These are phyloP conservation scores for Ogataea corticis DNA, from an alignment of 805 yeast genomes.

Conservation along the genomic window DNA sequence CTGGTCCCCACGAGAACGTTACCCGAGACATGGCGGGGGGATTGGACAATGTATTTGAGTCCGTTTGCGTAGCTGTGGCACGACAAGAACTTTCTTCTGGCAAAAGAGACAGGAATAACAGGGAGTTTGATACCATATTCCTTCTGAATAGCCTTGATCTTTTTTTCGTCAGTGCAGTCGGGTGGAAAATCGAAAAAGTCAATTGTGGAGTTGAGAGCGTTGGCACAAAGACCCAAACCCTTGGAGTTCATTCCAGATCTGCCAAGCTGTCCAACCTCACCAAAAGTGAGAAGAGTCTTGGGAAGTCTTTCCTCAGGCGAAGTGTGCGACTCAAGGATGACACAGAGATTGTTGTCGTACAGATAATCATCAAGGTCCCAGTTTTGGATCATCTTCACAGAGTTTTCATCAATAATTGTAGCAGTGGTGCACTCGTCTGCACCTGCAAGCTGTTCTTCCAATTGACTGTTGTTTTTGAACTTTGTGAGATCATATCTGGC, in stretches of 20 bases:
- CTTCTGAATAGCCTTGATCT: constrained; percentile 2
- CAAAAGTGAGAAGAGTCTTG: constrained; percentile 9
- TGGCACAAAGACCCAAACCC: constrained; percentile 14
- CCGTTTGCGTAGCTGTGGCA: constrained; percentile 15
- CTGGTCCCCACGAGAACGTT: constrained; percentile 12
- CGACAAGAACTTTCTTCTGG: constrained; percentile 14
- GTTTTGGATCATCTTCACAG: constrained; percentile 12
- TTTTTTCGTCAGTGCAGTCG: neutral
- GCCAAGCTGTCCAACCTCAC: constrained; percentile 17
- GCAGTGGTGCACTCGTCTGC: constrained; percentile 13
- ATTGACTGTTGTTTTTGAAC: constrained; percentile 9
- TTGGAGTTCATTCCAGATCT: constrained; percentile 16
- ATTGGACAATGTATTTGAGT: constrained; percentile 12
- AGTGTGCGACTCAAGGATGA: constrained; percentile 9
- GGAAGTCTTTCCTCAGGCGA: constrained; percentile 10
- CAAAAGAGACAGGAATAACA: constrained; percentile 13
- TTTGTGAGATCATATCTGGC: constrained; percentile 14
- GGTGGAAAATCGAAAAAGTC: constrained; percentile 12
- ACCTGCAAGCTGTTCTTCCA: constrained; percentile 7
- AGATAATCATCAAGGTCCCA: constrained; percentile 13
- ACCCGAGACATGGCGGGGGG: constrained; percentile 14
- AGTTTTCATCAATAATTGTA: constrained; percentile 8
- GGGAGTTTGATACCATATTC: constrained; percentile 10
- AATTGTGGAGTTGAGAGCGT: constrained; percentile 10
- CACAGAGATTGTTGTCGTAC: constrained; percentile 11